These are phyloP conservation scores for Coemansia sp. DNA, from an alignment of 192 early-diverging fungal species.

Conservation along the genomic window DNA sequence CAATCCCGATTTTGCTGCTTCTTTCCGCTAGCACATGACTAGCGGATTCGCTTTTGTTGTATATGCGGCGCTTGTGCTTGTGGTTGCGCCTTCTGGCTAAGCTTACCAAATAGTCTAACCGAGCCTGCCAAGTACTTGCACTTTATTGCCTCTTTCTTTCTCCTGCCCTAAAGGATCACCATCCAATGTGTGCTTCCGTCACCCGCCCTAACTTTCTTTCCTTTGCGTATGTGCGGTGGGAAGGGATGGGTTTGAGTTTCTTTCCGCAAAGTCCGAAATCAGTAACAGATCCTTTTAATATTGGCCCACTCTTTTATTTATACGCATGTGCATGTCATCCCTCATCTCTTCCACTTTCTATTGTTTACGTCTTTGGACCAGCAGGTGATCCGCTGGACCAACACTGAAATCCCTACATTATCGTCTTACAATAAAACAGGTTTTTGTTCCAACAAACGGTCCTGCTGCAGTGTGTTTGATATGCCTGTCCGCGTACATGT, in stretches of 20 bases:
- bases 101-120: no score
- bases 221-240: no score
- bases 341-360: background rate
- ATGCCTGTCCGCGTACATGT: background rate
- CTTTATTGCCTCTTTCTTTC: no score
- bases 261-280: background rate
- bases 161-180: no score
- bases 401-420: background rate
- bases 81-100: no score
- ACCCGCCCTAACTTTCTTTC: no score
- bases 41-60: no score
- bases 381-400: background rate
- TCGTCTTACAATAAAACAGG: conserved; percentile 2
- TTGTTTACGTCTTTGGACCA: conserved; percentile 1
- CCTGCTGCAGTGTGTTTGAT: background rate
- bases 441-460: background rate
- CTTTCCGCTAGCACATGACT: no score
- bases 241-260: no score
- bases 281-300: background rate
- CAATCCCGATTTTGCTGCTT: background rate
- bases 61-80: no score
- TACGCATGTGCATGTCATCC: background rate
- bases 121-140: no score
- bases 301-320: background rate
- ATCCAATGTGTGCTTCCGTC: no score